Base-by-base conservation (phyloP, 1,284 basidiomycete species). In the Rhodotorula sp. region DNA sequence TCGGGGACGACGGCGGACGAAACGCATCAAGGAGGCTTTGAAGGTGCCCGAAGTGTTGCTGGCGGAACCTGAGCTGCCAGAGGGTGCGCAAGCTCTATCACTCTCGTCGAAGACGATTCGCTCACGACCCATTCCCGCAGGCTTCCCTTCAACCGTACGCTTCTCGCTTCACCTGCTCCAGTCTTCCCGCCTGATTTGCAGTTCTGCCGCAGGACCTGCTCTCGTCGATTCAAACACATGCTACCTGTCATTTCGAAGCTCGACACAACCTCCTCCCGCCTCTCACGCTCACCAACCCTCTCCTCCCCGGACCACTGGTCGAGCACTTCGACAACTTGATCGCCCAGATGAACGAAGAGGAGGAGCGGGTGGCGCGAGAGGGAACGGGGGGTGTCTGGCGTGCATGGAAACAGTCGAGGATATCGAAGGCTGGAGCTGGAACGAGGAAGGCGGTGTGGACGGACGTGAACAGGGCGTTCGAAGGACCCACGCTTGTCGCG, bases 401-500 rank as follows among this genome's bases (percentile, higher is more conserved):
- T 9, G 53, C 37, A 22, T 34, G 34, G 46, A 62, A 53, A 24
- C 9, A 26, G 46, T 52, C 51, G 44, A 46, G 64, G 53, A n/a
- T 70, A 1, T 4, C 6, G 10, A 53, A n/a, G 55, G 26, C 24
- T 16, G 40, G 51, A 6, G 51, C n/a, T 4, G 68, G 69, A 9
- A n/a, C 18, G 34, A 20, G 67, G 44, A 60, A 52, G 31, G 46
- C 22, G 6, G 50, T 37, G 0, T 72, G 71, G 71, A 60, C 30
- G n/a, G 57, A 67, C 18, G 66, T 46, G 5, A 64, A 61, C 37
- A 58, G 48, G 48, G 55, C 37, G 64, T 67, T 75, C 20, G 76
- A 76, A 20, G 55, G 64, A 2, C 66, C 61, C 13, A 71, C 72
- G 5, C 31, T 76, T 24, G 60, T 76, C 4, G 74, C 76, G 8